Evolutionary conservation across 164 flowering plant genomes (phyloP).

Genomic region (Vitis riparia): DNA sequence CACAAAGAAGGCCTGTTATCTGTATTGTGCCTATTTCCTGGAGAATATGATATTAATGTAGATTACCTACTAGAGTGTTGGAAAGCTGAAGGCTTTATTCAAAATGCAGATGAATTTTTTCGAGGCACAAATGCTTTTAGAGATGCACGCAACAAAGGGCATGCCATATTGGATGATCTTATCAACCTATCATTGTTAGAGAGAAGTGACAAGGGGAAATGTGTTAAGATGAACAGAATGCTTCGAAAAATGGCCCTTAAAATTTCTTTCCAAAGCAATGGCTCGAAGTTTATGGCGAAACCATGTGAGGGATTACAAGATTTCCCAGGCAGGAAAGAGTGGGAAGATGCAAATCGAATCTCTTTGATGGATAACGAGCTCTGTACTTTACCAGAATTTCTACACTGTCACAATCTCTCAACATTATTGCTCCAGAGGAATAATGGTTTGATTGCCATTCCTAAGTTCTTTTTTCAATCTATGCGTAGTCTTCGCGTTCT

Average conservation of each 20-base stretch:
- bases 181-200: conserved; percentile 10
- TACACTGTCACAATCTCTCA: neutral
- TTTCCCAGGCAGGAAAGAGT: neutral
- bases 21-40: conserved; percentile 10
- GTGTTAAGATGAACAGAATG: conserved; percentile 5
- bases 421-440: conserved; percentile 19
- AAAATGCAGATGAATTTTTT: too few species aligned
- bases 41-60: neutral
- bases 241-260: conserved; percentile 4
- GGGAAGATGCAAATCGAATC: neutral
- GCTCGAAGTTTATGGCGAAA: neutral
- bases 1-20: neutral
- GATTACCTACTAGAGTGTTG: conserved; percentile 14
- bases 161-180: conserved; percentile 4
- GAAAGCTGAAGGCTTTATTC: conserved; percentile 9
- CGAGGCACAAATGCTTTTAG: too few species aligned
- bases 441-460: neutral
- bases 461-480: conserved; percentile 11
- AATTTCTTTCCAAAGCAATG: neutral
- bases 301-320: neutral
- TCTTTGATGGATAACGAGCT: conserved; percentile 6
- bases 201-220: neutral
- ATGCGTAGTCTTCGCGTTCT: conserved; percentile 20
- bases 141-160: neutral
- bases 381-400: neutral